Evolutionary conservation across 1,139 yeast species (phyloP).

Genomic region (Sugiyamaella japonica): DNA sequence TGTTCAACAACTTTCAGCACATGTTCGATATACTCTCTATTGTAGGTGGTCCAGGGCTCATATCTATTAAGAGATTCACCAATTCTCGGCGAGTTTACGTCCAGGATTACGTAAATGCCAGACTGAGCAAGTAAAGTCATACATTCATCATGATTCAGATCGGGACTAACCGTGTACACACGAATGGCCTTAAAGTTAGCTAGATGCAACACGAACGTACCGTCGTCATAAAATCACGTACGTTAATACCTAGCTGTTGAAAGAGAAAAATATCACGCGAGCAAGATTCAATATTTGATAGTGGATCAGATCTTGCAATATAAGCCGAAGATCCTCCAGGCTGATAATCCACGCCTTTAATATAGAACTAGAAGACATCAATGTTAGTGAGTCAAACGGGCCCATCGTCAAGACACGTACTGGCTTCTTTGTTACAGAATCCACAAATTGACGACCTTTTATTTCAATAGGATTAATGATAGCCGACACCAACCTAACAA

Average conservation of each 20-base stretch:
- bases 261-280: constrained; percentile 73
- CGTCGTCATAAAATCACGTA: constrained; percentile 37
- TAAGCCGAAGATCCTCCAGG: constrained; percentile 84
- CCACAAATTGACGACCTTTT: constrained; percentile 69
- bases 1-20: constrained; percentile 79
- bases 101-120: constrained; percentile 86
- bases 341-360: constrained; percentile 83
- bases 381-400: neutral
- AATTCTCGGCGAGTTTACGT: constrained; percentile 82
- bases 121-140: constrained; percentile 90
- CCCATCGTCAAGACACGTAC: constrained; percentile 46
- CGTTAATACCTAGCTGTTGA: constrained; percentile 75
- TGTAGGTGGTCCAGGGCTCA: constrained; percentile 88
- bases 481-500: neutral
- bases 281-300: constrained; percentile 67
- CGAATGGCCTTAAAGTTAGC: constrained; percentile 70
- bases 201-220: neutral
- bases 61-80: constrained; percentile 79
- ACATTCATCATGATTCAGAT: constrained; percentile 81
- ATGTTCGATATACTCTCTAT: constrained; percentile 64
- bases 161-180: constrained; percentile 82
- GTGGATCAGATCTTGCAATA: constrained; percentile 56
- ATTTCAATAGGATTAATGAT: constrained; percentile 43
- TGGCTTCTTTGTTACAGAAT: constrained; percentile 73
- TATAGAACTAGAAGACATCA: constrained; percentile 54